phyloP scores from a whole-genome alignment of 2,329 filamentous ascomycete species.

The Curvularia sp. region DNA sequence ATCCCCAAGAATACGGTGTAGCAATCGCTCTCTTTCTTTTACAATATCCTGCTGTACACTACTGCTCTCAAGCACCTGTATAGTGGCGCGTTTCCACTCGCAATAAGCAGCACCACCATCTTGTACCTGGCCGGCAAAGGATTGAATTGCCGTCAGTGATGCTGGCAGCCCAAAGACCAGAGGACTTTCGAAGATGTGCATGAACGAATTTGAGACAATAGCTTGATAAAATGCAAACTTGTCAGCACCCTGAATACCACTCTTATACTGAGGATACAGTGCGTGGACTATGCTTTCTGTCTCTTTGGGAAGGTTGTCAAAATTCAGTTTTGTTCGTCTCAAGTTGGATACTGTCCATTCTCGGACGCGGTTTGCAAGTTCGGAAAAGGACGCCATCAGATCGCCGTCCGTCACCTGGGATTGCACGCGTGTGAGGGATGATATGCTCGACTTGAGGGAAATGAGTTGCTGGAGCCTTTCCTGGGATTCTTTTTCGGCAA shows the following conservation, averaged over 20 bases:
- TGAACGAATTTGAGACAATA: slow-evolving; percentile 34
- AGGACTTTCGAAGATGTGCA: slow-evolving; percentile 39
- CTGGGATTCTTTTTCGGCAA: slow-evolving; percentile 63
- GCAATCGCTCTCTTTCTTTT: slow-evolving; percentile 17
- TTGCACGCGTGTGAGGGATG: slow-evolving; percentile 67
- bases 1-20: slow-evolving; percentile 29
- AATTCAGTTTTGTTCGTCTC: slow-evolving; percentile 63
- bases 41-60: slow-evolving; percentile 16
- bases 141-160: slow-evolving; percentile 26
- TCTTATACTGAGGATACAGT: slow-evolving; percentile 27
- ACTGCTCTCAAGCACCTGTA: slow-evolving; percentile 35
- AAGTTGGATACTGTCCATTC: slow-evolving; percentile 78
- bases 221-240: slow-evolving; percentile 46
- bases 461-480: slow-evolving; percentile 66
- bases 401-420: slow-evolving; percentile 70
- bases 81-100: slow-evolving; percentile 42
- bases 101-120: slow-evolving; percentile 25
- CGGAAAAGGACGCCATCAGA: slow-evolving; percentile 67
- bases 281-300: slow-evolving; percentile 25
- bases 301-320: slow-evolving; percentile 26
- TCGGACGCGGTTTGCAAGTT: slow-evolving; percentile 71
- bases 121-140: slow-evolving; percentile 31
- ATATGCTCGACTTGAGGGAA: slow-evolving; percentile 75
- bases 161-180: slow-evolving; percentile 35
- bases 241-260: slow-evolving; percentile 23